Evolutionary conservation across 768 basidiomycete species (phyloP).

Genomic region (Mycena venus): DNA sequence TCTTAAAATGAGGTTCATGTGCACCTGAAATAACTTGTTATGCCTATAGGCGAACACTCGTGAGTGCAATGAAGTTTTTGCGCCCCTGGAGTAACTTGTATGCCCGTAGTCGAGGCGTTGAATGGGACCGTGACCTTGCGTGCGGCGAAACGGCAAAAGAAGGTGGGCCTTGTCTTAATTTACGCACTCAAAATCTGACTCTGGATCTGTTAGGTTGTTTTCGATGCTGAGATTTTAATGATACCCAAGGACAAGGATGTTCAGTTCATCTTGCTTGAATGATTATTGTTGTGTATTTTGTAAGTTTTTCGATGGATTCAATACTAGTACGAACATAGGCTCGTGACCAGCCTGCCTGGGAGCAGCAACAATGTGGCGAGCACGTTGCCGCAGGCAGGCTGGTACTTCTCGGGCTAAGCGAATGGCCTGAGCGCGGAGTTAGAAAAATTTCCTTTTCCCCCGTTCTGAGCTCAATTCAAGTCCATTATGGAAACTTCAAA

Average conservation of each 20-base stretch:
- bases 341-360: no score
- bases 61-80: background rate
- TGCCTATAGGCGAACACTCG: background rate
- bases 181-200: background rate
- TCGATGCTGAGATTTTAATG: conserved; percentile 62
- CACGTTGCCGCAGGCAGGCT: no score
- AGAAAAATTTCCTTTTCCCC: no score
- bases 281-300: background rate
- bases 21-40: background rate
- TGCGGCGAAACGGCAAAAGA: conserved; percentile 25
- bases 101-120: conserved; percentile 58
- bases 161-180: background rate
- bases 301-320: background rate
- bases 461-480: no score
- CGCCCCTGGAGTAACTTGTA: background rate
- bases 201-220: conserved; percentile 50
- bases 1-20: no score
- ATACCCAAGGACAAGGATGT: conserved; percentile 66
- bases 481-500: no score
- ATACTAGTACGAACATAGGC: no score
- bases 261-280: conserved; percentile 54
- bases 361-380: no score
- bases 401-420: no score
- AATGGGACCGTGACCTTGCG: conserved; percentile 63
- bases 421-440: no score